Evolutionary conservation across 176 grass and related monocot genomes (phyloP), one percentile per base, ranked within the genome.

Genomic region (Oryza punctata): DNA sequence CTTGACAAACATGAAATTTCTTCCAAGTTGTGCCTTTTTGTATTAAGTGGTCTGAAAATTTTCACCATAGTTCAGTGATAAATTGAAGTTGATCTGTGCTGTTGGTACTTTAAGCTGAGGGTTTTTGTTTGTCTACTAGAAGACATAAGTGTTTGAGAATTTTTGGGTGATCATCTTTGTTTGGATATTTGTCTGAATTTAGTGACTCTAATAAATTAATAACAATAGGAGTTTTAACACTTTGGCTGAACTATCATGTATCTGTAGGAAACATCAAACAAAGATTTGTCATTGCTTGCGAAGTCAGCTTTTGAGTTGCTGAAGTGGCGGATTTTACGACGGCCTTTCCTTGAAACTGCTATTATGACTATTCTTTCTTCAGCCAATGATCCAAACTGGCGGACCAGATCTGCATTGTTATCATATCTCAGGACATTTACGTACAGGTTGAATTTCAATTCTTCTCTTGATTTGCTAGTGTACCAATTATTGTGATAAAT

Each of bases 231-330:
- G 59, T 38, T 84, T 52, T 41, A 27, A 54, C 24, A 79, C 14
- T 78, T 88, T 59, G 6, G 57, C 14, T 18, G 35, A 5, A 30
- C 18, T 85, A n/a, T 80, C 37, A 12, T 37, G 10, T 83, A 44
- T 79, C 81, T 61, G 23, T 73, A 98, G 96, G 96, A 98, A 93
- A 95, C 89, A 88, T 95, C 96, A 85, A 95, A 93, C 28, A 95
- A 98, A 86, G 89, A 98, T 69, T 90, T 98, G 75, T 95, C 93
- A n/a, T 88, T 89, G 65, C 90, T 95, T 7, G 89, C 96, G 65
- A 98, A 98, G 81, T 84, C 96, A 57, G 84, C 93, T 85, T 98
- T 98, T 88, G 89, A 93, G 85, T 82, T 98, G 82, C 75, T 98
- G 10, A 95, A 93, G 81, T 98, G 96, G 96, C 84, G 77, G 74